A percentile compares a stretch with the other conserved stretches of the same genome.
Conservation (phyloP, 176 grass and related monocot species). For the Avena atlantica region DNA sequence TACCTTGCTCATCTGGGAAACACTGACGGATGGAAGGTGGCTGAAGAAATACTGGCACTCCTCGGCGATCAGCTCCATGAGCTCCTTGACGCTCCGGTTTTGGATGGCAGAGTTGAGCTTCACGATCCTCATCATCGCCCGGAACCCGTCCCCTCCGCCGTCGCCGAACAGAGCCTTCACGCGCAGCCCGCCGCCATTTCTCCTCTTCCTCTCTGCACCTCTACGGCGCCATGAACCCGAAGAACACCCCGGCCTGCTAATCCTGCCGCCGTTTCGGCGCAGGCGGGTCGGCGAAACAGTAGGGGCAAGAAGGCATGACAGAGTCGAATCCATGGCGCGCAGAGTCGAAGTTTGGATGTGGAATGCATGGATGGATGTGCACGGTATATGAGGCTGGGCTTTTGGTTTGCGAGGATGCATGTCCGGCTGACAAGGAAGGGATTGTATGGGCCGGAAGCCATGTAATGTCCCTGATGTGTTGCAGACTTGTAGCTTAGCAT, state of each 20-base stretch:
- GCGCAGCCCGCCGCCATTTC: not conserved
- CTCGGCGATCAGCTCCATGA: conserved; percentile 54
- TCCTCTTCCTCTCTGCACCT: not conserved
- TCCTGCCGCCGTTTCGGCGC: not conserved
- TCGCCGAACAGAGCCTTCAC: conserved; percentile 28
- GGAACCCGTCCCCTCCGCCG: conserved; percentile 46
- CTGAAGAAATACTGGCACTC: conserved; percentile 53
- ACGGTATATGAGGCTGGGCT: conserved; percentile 35
- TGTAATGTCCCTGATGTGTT: conserved; percentile 36
- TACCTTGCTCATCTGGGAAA: conserved; percentile 56
- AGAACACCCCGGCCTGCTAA: not conserved
- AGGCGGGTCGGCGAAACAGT: not conserved
- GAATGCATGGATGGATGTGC: not conserved
- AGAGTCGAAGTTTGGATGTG: not conserved
- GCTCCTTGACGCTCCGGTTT: conserved; percentile 69
- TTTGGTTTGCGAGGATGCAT: conserved; percentile 17
- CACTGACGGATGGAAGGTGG: conserved; percentile 32
- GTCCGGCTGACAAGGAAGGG: conserved; percentile 66
- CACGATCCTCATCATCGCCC: conserved; percentile 52
- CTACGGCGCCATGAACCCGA: not conserved
- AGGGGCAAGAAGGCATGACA: not conserved
- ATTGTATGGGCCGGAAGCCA: conserved; percentile 63
- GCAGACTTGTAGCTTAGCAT: not conserved
- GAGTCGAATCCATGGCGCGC: conserved; percentile 32
- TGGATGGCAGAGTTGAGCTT: conserved; percentile 72